Percentiles rank a stretch among this genome's conserved stretches.
Conservation (phyloP, 345 rosid genomes). For the Lenwebbia sp. region DNA sequence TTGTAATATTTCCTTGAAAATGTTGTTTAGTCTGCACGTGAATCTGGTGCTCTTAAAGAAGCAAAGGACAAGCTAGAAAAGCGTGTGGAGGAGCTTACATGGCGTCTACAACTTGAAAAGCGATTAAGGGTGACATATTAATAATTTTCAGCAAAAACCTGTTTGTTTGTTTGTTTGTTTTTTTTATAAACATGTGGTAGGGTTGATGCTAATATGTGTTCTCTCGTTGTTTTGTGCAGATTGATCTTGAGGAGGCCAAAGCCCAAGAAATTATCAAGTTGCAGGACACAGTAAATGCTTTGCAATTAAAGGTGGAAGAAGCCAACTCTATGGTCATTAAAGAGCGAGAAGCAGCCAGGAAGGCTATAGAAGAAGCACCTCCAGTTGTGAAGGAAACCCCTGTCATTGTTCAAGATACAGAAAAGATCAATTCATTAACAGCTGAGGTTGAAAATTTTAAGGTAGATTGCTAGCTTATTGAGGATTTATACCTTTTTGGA, state of each 20-base stretch:
- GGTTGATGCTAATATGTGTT: neutral
- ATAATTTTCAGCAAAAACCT: neutral
- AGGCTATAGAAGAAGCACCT: conserved; percentile 77
- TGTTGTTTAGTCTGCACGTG: conserved; percentile 69
- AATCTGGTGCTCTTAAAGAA: conserved; percentile 90
- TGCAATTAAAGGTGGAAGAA: conserved; percentile 54
- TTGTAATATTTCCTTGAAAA: neutral
- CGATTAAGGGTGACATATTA: conserved; percentile 64
- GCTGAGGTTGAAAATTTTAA: conserved; percentile 65
- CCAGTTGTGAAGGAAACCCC: conserved; percentile 66
- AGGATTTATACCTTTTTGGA: neutral
- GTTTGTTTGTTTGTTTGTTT: neutral
- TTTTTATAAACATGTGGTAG: no score
- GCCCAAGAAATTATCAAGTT: conserved; percentile 66
- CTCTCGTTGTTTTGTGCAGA: conserved; percentile 25
- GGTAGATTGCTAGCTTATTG: conserved; percentile 23
- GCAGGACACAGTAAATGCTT: conserved; percentile 54
- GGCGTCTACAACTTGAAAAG: conserved; percentile 93
- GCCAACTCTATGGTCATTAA: conserved; percentile 45
- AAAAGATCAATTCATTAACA: conserved; percentile 47
- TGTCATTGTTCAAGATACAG: conserved; percentile 69
- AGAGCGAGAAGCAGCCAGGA: conserved; percentile 80
- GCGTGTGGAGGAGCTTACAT: conserved; percentile 97
- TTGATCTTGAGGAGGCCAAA: conserved; percentile 88
- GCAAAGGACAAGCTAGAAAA: conserved; percentile 93